Percentiles rank a stretch among this genome's conserved stretches.
Conservation (phyloP, 495 filamentous ascomycete species). For the Penicilliopsis zonata region DNA sequence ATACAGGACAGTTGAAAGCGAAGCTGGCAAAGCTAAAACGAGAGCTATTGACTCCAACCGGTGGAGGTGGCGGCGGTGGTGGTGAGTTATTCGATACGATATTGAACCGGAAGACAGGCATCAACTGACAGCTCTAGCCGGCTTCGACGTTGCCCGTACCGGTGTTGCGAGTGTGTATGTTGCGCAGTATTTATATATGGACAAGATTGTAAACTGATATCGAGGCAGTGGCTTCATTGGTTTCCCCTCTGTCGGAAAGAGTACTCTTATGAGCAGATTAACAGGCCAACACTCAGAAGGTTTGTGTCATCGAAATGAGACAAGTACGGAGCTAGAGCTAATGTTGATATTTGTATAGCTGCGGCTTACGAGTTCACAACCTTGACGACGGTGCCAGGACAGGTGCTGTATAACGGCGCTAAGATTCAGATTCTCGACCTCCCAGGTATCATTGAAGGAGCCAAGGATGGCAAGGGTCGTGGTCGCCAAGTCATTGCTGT, state of each 20-base stretch:
- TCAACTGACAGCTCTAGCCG: constrained; percentile 35
- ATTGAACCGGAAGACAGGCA: constrained; percentile 1
- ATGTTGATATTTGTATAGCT: constrained; percentile 26
- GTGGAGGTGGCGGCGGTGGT: constrained; percentile 64
- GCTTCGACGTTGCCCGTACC: constrained; percentile 96
- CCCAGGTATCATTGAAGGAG: constrained; percentile 96
- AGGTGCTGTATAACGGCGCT: constrained; percentile 92
- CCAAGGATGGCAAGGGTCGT: constrained; percentile 96
- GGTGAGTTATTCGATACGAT: constrained; percentile 32
- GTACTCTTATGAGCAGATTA: constrained; percentile 87
- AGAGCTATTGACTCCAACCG: constrained; percentile 80
- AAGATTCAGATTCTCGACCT: constrained; percentile 98
- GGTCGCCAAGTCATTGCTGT: constrained; percentile 98
- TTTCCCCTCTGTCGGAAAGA: constrained; percentile 96
- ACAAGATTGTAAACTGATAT: no score
- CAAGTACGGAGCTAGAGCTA: no score
- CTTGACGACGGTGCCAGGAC: constrained; percentile 90
- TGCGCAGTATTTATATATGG: constrained; percentile 2
- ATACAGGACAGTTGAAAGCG: constrained; percentile 80
- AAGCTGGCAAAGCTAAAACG: constrained; percentile 97
- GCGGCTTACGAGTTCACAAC: constrained; percentile 99
- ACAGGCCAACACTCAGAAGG: constrained; percentile 95
- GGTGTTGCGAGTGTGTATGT: constrained; percentile 93
- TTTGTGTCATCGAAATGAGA: constrained; percentile 16
- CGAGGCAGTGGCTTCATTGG: constrained; percentile 43